Evolutionary conservation across 306 rosid species (phyloP).

Genomic region (Aeschynomene evenia): DNA sequence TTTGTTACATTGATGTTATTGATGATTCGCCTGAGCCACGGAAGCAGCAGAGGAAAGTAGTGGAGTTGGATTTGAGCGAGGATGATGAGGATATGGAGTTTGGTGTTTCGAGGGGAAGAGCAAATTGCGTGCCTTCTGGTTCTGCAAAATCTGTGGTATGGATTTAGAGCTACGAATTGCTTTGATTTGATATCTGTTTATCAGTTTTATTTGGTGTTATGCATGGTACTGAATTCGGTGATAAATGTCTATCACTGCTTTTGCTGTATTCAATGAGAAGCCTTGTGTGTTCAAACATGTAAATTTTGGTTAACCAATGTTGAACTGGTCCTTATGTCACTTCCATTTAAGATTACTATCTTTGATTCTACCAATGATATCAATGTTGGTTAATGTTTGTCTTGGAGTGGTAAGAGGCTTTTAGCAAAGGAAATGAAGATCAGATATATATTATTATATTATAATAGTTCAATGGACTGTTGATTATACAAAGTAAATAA

Average conservation of each 20-base stretch:
- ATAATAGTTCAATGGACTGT: background rate
- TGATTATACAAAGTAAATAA: background rate
- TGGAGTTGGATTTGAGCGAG: conserved; percentile 72
- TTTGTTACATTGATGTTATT: conserved; percentile 31
- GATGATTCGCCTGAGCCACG: conserved; percentile 47
- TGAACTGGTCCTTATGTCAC: background rate
- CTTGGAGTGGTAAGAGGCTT: background rate
- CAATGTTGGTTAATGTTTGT: background rate
- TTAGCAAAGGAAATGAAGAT: background rate
- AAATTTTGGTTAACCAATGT: background rate
- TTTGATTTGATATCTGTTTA: background rate
- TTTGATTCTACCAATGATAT: background rate
- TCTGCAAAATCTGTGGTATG: conserved; percentile 51
- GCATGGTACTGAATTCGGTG: background rate
- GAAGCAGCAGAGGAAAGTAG: conserved; percentile 36
- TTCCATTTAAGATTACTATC: background rate
- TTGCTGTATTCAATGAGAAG: background rate
- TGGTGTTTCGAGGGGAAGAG: conserved; percentile 33
- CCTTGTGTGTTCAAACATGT: background rate
- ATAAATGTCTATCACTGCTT: background rate
- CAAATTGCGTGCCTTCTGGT: conserved; percentile 25
- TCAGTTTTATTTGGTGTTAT: conserved; percentile 3
- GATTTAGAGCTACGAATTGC: conserved; percentile 26
- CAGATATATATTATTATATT: background rate
- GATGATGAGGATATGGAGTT: conserved; percentile 54